These are phyloP conservation scores for Draba incana DNA, from an alignment of 345 rosid genomes.

Conservation along the genomic window DNA sequence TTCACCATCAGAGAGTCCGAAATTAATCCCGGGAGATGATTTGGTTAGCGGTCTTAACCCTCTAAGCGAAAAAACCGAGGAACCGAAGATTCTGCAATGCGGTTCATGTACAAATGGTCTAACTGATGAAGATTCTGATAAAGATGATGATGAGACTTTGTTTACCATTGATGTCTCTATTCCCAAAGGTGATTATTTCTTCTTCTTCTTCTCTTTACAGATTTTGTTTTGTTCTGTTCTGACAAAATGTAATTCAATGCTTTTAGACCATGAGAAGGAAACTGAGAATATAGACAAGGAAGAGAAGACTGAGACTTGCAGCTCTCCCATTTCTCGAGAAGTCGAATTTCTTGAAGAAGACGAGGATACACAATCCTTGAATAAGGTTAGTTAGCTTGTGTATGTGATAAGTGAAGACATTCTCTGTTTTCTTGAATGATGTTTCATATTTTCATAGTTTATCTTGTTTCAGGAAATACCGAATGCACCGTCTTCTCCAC, in stretches of 20 bases:
- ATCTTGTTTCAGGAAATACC: conserved; percentile 57
- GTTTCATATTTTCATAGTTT: conserved; percentile 28
- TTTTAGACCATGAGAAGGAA: conserved; percentile 44
- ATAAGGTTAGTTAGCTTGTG: conserved; percentile 46
- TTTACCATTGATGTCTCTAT: conserved; percentile 42
- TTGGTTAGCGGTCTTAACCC: conserved; percentile 34
- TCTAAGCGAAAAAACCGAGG: conserved; percentile 38
- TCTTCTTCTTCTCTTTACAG: conserved; percentile 15
- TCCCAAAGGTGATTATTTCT: conserved; percentile 51
- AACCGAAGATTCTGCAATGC: conserved; percentile 38
- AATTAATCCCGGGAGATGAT: conserved; percentile 36
- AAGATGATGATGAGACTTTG: conserved; percentile 41
- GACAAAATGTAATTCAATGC: background rate
- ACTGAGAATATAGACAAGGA: conserved; percentile 37
- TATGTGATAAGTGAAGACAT: conserved; percentile 1
- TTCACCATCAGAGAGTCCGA: conserved; percentile 72
- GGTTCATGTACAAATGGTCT: conserved; percentile 34
- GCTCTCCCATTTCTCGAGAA: conserved; percentile 34
- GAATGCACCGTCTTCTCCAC: conserved; percentile 44
- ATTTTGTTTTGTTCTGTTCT: conserved; percentile 14
- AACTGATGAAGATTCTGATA: conserved; percentile 37
- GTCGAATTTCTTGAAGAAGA: conserved; percentile 35
- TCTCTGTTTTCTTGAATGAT: conserved; percentile 5
- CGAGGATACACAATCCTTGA: conserved; percentile 25
- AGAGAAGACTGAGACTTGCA: conserved; percentile 24